Percentiles rank a stretch among this genome's conserved stretches.
phyloP scores from a whole-genome alignment of 192 early-diverging fungal genomes.

The Physocladia obscura region DNA sequence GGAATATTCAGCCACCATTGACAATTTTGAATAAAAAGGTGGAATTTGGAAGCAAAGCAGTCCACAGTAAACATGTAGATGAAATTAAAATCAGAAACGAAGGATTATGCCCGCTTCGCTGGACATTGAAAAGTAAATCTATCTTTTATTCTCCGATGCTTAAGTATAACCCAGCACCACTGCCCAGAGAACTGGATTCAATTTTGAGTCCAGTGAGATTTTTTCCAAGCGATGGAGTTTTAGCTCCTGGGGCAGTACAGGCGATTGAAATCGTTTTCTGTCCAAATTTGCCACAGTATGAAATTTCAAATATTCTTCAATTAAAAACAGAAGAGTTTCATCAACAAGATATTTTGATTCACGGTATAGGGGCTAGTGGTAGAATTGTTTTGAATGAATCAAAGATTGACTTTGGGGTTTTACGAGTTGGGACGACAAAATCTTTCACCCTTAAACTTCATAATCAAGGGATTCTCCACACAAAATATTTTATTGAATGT shows the following conservation, averaged over 20 bases:
- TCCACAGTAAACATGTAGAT: conserved; percentile 43
- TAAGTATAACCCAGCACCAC: conserved; percentile 38
- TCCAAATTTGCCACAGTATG: conserved; percentile 50
- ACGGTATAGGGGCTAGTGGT: conserved; percentile 51
- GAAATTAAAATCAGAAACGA: conserved; percentile 54
- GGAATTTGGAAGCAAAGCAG: conserved; percentile 53
- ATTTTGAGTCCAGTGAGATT: conserved; percentile 41
- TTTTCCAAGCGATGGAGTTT: conserved; percentile 45
- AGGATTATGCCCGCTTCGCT: conserved; percentile 39
- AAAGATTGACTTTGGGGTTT: conserved; percentile 46
- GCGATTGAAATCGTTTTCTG: conserved; percentile 50
- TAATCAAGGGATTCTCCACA: conserved; percentile 52
- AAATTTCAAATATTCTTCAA: conserved; percentile 35
- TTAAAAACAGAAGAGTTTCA: conserved; percentile 52
- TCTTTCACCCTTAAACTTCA: conserved; percentile 27
- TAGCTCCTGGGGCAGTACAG: conserved; percentile 46
- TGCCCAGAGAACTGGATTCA: conserved; percentile 31
- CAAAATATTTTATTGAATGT: conserved; percentile 54
- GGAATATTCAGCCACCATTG: conserved; percentile 49
- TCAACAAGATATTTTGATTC: conserved; percentile 41
- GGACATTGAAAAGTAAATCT: conserved; percentile 35
- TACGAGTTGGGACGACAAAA: conserved; percentile 50
- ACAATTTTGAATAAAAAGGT: conserved; percentile 47
- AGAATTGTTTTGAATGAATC: conserved; percentile 25
- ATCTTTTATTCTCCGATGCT: conserved; percentile 33